A percentile compares a stretch with the other conserved stretches of the same genome.
Evolutionary conservation across 495 filamentous ascomycete species (phyloP).

Genomic region (Penicillium maclennaniae): DNA sequence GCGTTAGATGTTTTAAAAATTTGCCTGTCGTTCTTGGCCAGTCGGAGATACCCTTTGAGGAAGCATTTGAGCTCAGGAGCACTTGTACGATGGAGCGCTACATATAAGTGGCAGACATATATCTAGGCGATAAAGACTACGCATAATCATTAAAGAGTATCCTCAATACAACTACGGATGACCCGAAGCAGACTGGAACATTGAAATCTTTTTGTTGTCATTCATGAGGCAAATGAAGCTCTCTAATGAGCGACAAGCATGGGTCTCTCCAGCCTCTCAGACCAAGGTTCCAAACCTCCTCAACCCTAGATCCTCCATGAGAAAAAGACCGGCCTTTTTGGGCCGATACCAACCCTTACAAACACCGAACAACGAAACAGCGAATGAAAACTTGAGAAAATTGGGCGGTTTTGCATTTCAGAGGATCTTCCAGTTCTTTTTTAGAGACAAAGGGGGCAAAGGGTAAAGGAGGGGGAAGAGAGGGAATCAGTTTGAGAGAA

Average conservation of each 20-base stretch:
- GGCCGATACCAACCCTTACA: neutral
- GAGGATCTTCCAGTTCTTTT: conserved; percentile 41
- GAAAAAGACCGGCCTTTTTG: conserved; percentile 1
- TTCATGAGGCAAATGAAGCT: neutral
- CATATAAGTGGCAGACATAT: no score
- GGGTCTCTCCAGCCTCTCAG: neutral
- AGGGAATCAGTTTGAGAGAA: conserved; percentile 26
- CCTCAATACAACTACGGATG: neutral
- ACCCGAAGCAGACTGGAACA: neutral
- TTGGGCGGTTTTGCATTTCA: conserved; percentile 42
- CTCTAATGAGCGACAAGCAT: neutral
- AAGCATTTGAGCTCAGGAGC: no score
- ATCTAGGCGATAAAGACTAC: no score
- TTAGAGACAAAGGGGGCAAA: conserved; percentile 36
- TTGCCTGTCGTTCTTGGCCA: neutral
- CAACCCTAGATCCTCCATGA: neutral
- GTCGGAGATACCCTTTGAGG: neutral
- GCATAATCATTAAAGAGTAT: no score
- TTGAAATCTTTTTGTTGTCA: neutral
- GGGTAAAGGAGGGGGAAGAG: conserved; percentile 17
- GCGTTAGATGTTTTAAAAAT: neutral
- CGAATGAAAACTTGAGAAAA: conserved; percentile 22
- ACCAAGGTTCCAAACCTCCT: neutral
- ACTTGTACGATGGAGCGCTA: no score
- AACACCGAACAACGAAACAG: conserved; percentile 3